Evolutionary conservation across 805 yeast genomes (phyloP).

Genomic region (Candida michaelii): DNA sequence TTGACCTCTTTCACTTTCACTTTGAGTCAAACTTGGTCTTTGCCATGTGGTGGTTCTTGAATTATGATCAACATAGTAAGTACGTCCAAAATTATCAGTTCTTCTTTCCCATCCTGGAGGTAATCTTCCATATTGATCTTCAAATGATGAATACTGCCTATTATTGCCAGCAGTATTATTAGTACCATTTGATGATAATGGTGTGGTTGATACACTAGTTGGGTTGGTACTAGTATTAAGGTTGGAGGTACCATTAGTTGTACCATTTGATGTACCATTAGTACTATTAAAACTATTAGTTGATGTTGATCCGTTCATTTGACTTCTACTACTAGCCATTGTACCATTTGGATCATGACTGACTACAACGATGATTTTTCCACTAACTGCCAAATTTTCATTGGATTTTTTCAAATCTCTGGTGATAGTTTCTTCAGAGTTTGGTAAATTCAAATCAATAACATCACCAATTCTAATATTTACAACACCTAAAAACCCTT

Average conservation of each 20-base stretch:
- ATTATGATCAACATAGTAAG: constrained; percentile 97
- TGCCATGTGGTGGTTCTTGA: constrained; percentile 99
- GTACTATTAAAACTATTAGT: background rate
- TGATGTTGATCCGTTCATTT: constrained; percentile 17
- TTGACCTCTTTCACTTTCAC: constrained; percentile 66
- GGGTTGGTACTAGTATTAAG: constrained; percentile 14
- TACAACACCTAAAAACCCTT: constrained; percentile 95
- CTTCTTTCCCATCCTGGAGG: constrained; percentile 99
- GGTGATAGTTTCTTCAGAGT: constrained; percentile 80
- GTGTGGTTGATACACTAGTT: constrained; percentile 15
- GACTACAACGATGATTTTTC: constrained; percentile 79
- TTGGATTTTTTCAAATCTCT: constrained; percentile 89
- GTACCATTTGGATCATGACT: constrained; percentile 39
- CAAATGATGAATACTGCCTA: constrained; percentile 87
- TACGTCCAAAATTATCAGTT: constrained; percentile 95
- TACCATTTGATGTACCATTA: constrained; percentile 16
- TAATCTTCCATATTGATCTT: constrained; percentile 92
- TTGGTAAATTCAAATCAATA: constrained; percentile 57
- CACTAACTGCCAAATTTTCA: constrained; percentile 90
- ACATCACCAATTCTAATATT: constrained; percentile 89
- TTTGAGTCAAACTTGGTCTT: constrained; percentile 82
- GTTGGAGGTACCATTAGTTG: constrained; percentile 5
- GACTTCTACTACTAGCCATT: constrained; percentile 11
- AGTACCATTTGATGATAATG: constrained; percentile 13
- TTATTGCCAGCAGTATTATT: constrained; percentile 19